phyloP scores from a whole-genome alignment of 352 stramenopile species.

The Pythium aquatile region DNA sequence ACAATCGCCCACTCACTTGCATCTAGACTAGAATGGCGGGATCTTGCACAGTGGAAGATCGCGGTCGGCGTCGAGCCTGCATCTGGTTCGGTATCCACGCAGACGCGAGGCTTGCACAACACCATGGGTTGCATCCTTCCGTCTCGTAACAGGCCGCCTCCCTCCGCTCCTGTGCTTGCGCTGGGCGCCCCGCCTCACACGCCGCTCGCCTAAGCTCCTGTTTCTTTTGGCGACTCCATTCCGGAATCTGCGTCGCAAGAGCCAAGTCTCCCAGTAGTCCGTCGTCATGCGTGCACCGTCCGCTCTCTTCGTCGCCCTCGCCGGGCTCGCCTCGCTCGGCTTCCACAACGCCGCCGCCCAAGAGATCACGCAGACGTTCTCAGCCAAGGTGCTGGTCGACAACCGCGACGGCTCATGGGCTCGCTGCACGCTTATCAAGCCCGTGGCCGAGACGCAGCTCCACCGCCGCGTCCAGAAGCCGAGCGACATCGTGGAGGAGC shows the following conservation, averaged over 20 bases:
- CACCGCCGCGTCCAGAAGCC: slow-evolving; percentile 20
- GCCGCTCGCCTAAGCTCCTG: background rate
- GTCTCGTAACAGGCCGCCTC: background rate
- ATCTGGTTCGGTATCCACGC: background rate
- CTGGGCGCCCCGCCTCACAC: slow-evolving; percentile 2
- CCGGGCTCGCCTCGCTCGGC: background rate
- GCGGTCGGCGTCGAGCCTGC: background rate
- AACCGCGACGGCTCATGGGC: slow-evolving; percentile 7
- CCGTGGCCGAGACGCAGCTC: slow-evolving; percentile 17
- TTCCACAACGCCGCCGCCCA: background rate
- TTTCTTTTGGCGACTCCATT: background rate
- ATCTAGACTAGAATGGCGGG: background rate
- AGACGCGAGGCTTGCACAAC: background rate
- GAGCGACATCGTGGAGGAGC: slow-evolving; percentile 21
- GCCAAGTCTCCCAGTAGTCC: background rate
- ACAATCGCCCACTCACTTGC: background rate
- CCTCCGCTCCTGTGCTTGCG: too few species aligned
- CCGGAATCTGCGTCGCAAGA: slow-evolving; percentile 5
- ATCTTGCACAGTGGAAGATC: background rate
- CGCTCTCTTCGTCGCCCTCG: slow-evolving; percentile 11
- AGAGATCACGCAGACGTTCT: slow-evolving; percentile 11
- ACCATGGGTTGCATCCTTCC: background rate
- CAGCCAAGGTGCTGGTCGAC: slow-evolving; percentile 10
- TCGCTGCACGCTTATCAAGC: slow-evolving; percentile 22
- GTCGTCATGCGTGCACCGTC: slow-evolving; percentile 5